A percentile compares a stretch with the other conserved stretches of the same genome.
Evolutionary conservation across 1,139 yeast species (phyloP).

Genomic region (Sporopachydermia cereana): DNA sequence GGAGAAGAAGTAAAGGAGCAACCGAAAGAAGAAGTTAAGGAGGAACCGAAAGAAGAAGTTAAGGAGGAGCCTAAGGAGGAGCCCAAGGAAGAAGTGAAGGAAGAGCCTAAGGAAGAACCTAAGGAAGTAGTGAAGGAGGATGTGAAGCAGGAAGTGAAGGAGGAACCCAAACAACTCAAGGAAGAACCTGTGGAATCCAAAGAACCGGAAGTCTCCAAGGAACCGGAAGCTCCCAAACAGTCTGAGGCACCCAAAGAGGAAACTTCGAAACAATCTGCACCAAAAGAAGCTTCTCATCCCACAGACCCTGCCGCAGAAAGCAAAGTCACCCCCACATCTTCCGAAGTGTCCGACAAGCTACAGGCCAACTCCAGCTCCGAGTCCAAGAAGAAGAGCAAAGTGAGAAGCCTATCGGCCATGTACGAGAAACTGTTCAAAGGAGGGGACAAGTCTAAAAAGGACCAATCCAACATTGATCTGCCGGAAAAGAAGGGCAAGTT

Average conservation of each 20-base stretch:
- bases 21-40: background rate
- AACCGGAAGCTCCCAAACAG: background rate
- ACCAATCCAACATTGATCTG: background rate
- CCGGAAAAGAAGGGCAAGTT: conserved; percentile 1
- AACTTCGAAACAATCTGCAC: background rate
- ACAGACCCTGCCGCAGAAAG: background rate
- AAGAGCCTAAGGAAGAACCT: conserved; percentile 8
- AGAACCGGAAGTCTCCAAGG: background rate
- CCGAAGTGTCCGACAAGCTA: background rate
- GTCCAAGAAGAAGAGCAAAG: conserved; percentile 3
- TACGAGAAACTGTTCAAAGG: conserved; percentile 5
- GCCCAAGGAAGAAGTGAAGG: conserved; percentile 6
- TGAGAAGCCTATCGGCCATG: conserved; percentile 2
- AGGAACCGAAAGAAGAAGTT: background rate
- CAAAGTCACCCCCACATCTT: background rate
- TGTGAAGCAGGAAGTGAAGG: background rate
- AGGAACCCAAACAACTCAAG: background rate
- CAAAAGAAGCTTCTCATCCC: too few species aligned
- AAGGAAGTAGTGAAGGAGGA: conserved; percentile 8
- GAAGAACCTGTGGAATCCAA: too few species aligned
- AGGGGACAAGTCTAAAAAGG: background rate
- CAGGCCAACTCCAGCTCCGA: background rate
- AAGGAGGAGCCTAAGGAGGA: background rate
- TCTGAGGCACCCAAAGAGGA: background rate
- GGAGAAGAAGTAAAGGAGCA: background rate